Evolutionary conservation across 2,329 filamentous ascomycete genomes (phyloP), one percentile per base, ranked within the genome.

Genomic region (Microsporum ferrugineum): DNA sequence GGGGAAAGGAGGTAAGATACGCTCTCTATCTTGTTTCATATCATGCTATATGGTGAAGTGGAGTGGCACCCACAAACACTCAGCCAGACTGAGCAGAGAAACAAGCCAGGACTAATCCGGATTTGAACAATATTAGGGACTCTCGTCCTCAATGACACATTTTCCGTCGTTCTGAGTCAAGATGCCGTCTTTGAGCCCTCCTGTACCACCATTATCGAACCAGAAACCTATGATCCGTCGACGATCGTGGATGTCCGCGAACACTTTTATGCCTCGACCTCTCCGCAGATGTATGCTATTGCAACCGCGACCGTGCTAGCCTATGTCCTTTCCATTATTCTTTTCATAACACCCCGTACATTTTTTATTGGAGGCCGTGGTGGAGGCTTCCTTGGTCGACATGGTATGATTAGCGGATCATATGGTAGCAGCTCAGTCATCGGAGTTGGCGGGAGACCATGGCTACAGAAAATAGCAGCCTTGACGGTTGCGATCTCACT

Each of bases 291-390:
- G 68, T 99, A 96, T 71, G 91, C 91, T 53, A 88, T 97, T 60
- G 91, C 91, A 61, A 89, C 91, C 14, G 90, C 90, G 17, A 97
- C 91, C 0, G 88, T 96, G 60, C 87, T 95, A 57, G 88, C 91
- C 57, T 97, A 95, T 76, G 88, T 95, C 71, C 84, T 97, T 55
- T 87, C 96, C 67, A 89, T 96, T 65, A 95, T 96, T 82, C 84
- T 97, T 41, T 84, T 96, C 70, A 91, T 96, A 68, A 95, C 91
- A 0, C 92, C 92, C n/a, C 85, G 92, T 58, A 96, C 94, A 2
- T 96, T 94, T 72, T 86, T 95, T 64, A 85, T 95, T 62, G 90
- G 90, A 60, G 89, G 90, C 27, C 76, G 80, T 3, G 79, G 80
- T 6, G 78, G 80, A 39, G 77, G 79, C 51, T 87, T 94, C 62